Evolutionary conservation across 768 basidiomycete species (phyloP), one percentile per base, ranked within the genome.

Genomic region (Auricularia cornea): DNA sequence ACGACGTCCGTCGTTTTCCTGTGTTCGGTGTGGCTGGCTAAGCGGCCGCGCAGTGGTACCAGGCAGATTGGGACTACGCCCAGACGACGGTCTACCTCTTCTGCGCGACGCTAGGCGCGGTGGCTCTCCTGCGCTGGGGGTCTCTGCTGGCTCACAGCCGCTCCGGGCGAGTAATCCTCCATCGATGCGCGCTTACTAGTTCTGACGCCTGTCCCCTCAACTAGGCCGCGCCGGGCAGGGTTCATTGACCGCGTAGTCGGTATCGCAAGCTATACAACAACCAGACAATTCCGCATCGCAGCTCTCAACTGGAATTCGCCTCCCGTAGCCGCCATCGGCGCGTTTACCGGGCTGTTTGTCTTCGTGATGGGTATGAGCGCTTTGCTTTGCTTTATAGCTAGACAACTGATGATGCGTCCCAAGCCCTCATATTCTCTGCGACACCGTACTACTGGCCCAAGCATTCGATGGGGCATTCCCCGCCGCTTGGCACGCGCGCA

Each of bases 401-500:
- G 33, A 28, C 5, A 29, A 51, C 33, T 14, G 18, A 5, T 4
- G n/a, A n/a, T 14, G 1, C 29, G 11, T 38, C 28, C 59, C 3
- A 31, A 73, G 72, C 61, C 2, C 67, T 75, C 3, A 65, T 68
- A 31, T 69, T 75, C 60, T 68, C 69, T 2, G 68, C 62, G 2
- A 70, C 65, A 26, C 72, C 74, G 18, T 75, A 71, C 60, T 71
- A 73, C 54, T 75, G 72, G 72, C 70, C 72, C 3, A 71, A 70
- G 59, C 60, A 61, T 1, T 66, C 60, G 5, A 75, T 75, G 74
- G 74, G 74, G 3, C 67, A 73, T 44, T 73, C 72, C 51, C 70
- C 70, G 18, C 74, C 74, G 35, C 64, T 75, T 23, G 69, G 68
- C 4, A 73, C 73, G 2, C 67, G 76, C 6, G 56, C 71, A 12